phyloP scores from a whole-genome alignment of 2,329 filamentous ascomycete species.

The Aspergillus flavus region DNA sequence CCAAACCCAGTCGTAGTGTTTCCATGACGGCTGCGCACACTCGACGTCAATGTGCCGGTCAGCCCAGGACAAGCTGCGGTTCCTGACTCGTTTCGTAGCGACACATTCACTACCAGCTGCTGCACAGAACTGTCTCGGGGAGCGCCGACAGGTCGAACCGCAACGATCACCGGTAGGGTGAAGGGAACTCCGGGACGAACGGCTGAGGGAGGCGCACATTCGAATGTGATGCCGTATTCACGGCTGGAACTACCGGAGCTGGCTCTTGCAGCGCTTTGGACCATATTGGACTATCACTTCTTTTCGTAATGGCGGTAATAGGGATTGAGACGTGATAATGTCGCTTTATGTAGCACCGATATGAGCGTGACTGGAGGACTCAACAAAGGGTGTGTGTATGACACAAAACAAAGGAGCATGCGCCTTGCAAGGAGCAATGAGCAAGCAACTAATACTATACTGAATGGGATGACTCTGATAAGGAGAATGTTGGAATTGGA shows the following conservation, averaged over 20 bases:
- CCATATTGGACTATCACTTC: constrained; percentile 20
- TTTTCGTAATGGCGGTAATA: background rate
- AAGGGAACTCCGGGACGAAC: constrained; percentile 30
- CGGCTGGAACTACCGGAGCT: constrained; percentile 22
- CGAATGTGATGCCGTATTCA: constrained; percentile 34
- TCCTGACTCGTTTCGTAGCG: constrained; percentile 31
- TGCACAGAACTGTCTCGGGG: constrained; percentile 25
- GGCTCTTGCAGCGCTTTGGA: constrained; percentile 11
- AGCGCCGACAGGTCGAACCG: constrained; percentile 31
- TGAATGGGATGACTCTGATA: background rate
- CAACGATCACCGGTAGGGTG: constrained; percentile 35
- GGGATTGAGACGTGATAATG: background rate
- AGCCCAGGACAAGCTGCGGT: constrained; percentile 24
- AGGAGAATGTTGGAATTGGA: background rate
- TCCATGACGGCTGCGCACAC: constrained; percentile 34
- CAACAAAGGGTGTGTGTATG: background rate
- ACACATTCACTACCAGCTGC: constrained; percentile 32
- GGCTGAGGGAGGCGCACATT: constrained; percentile 30
- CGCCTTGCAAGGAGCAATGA: background rate
- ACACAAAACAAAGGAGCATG: background rate
- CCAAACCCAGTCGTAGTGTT: constrained; percentile 35
- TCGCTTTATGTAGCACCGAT: background rate
- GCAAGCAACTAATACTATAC: background rate
- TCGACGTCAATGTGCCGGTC: constrained; percentile 33
- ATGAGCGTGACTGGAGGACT: background rate